Evolutionary conservation across 2,329 filamentous ascomycete species (phyloP).

Genomic region (Apiospora phragmitis): DNA sequence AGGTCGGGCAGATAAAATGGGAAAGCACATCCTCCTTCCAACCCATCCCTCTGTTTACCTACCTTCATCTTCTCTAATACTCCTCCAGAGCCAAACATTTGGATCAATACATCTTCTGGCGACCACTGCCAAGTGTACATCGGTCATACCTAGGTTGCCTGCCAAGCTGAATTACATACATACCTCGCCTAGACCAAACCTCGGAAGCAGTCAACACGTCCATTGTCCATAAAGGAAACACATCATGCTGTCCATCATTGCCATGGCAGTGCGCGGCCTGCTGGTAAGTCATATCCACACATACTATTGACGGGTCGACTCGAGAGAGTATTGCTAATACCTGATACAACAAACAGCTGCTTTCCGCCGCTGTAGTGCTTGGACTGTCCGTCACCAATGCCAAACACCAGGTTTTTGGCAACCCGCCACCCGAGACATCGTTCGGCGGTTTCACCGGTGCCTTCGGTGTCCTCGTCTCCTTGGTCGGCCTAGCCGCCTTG

Average conservation of each 20-base stretch:
- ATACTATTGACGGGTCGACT: no score
- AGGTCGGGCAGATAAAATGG: neutral
- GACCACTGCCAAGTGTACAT: neutral
- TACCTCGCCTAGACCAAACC: neutral
- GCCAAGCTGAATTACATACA: neutral
- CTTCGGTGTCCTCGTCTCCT: conserved; percentile 32
- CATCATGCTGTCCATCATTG: conserved; percentile 1
- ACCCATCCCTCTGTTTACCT: neutral
- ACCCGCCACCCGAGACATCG: conserved; percentile 30
- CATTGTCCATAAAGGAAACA: neutral
- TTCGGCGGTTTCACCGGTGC: conserved; percentile 34
- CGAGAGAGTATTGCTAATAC: neutral
- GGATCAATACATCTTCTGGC: neutral
- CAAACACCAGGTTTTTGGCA: conserved; percentile 29
- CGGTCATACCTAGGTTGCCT: neutral
- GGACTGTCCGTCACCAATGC: conserved; percentile 33
- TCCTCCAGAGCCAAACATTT: neutral
- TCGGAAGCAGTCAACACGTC: neutral
- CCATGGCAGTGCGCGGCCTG: conserved; percentile 7
- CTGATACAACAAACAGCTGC: conserved; percentile 23
- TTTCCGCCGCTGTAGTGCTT: conserved; percentile 33
- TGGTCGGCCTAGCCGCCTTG: conserved; percentile 27
- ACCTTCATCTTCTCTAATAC: neutral
- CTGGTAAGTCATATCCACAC: neutral
- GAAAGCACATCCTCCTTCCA: neutral